Evolutionary conservation across 495 filamentous ascomycete genomes (phyloP), one percentile per base, ranked within the genome.

Genomic region (Penicillium pancosmium): DNA sequence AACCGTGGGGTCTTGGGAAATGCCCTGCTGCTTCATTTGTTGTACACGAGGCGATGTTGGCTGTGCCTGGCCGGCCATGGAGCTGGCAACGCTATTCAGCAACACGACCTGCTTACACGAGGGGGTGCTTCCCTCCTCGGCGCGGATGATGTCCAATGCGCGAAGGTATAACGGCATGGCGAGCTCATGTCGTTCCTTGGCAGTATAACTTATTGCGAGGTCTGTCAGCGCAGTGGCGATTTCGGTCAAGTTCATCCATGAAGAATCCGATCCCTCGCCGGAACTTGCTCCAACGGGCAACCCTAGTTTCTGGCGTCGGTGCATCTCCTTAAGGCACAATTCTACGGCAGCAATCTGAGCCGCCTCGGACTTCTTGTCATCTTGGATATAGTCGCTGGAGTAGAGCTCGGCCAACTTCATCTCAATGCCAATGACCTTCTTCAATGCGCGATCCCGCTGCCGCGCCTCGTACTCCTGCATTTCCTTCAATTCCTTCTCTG

Each of bases 121-220:
- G n/a, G 75, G 78, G 2, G 67, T 65, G 12, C 80, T 70, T 12
- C 72, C 75, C 49, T 80, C 78, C 3, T 70, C 72, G 2, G 47
- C 53, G 3, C 66, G 69, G 52, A 82, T 64, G 23, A 93, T 67
- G 31, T 85, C 76, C 41, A 97, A 75, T 3, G 92, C 89, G 61
- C 93, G 92, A 61, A 98, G 81, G 69, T 90, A 96, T 36, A 98
- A 78, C n/a, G 93, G 93, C 27, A 91, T 81, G 15, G 94, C 89
- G 8, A 97, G 85, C 56, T 91, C 89, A 60, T 88, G 82, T 57
- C 87, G 82, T 51, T 86, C 78, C 63, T 84, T 85, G 46, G 76
- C 74, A 57, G 85, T 82, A 73, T 96, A 97, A 60, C 84, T 84
- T 27, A 83, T 76, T 18, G 82, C 93, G 23, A 98, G 80, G 5